Conservation (phyloP, 495 filamentous ascomycete genomes). For the Astrocystis sublimbata region DNA sequence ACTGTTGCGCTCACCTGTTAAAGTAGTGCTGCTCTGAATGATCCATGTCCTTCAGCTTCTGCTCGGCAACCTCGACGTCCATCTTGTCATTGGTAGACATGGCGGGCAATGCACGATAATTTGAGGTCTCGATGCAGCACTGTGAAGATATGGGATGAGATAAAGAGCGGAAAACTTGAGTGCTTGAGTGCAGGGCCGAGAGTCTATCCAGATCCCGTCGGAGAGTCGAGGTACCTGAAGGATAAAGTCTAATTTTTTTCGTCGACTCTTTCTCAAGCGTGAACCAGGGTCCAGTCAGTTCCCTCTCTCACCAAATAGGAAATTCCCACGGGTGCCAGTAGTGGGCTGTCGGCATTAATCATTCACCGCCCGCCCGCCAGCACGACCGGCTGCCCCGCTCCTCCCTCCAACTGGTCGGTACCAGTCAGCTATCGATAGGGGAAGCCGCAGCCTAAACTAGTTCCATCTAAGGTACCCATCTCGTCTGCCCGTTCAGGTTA, state of each 20-base stretch:
- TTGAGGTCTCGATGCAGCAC: not conserved
- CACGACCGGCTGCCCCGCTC: not conserved
- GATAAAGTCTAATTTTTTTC: conserved; percentile 9
- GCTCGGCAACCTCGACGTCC: conserved; percentile 52
- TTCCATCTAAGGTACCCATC: too few relatives aligned
- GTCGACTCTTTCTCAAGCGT: conserved; percentile 17
- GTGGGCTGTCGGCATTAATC: conserved; percentile 19
- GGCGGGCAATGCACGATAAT: conserved; percentile 8
- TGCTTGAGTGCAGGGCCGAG: conserved; percentile 5
- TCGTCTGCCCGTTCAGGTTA: too few relatives aligned
- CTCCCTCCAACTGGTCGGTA: not conserved
- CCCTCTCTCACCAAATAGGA: conserved; percentile 15
- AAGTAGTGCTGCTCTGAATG: conserved; percentile 96
- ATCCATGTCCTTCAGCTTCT: conserved; percentile 63
- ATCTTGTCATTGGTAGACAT: conserved; percentile 46
- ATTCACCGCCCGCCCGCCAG: conserved; percentile 16
- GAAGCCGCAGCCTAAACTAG: too few relatives aligned
- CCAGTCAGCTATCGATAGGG: not conserved
- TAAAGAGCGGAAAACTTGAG: conserved; percentile 17
- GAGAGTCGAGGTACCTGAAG: not conserved
- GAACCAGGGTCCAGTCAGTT: conserved; percentile 15
- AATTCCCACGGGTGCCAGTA: conserved; percentile 18
- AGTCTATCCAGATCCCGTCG: too few relatives aligned
- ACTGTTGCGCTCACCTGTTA: conserved; percentile 71
- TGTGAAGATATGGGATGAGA: not conserved